A percentile compares a stretch with the other conserved stretches of the same genome.
Evolutionary conservation across 208 protist genomes (phyloP).

Genomic region (Acanthamoeba castellanii): DNA sequence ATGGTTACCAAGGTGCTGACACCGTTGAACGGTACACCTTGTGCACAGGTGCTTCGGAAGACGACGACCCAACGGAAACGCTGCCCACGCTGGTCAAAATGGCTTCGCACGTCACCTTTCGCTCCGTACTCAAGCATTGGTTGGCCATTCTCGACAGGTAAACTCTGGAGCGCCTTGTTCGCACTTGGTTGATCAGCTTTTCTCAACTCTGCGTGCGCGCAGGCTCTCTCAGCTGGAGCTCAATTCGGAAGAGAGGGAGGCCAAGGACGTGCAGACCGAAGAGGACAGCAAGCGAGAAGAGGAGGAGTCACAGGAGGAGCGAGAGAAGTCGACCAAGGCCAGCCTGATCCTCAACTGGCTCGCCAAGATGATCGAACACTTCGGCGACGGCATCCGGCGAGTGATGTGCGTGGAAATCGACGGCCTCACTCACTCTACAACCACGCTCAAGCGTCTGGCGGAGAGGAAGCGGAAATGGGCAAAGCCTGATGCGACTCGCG

Average conservation of each 20-base stretch:
- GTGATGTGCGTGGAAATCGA: constrained; percentile 62
- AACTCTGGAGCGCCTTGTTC: not conserved
- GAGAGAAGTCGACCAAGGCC: not conserved
- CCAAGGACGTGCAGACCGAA: not conserved
- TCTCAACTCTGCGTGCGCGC: not conserved
- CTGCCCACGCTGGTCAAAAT: constrained; percentile 15
- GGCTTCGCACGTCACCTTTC: constrained; percentile 56
- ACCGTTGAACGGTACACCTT: no score
- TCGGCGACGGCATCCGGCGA: constrained; percentile 50
- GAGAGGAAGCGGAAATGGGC: not conserved
- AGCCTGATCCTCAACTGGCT: constrained; percentile 39
- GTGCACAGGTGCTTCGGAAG: constrained; percentile 33
- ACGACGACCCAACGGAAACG: constrained; percentile 65
- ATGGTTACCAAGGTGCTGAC: not conserved
- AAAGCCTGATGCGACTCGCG: not conserved
- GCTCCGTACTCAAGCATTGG: constrained; percentile 36
- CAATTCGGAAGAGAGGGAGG: constrained; percentile 14
- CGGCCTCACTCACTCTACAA: not conserved
- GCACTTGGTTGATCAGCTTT: not conserved
- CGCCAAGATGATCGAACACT: constrained; percentile 59
- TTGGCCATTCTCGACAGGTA: not conserved
- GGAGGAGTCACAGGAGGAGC: not conserved
- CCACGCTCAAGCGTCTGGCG: constrained; percentile 14
- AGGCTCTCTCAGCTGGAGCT: constrained; percentile 38
- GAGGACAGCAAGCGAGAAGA: not conserved